phyloP scores from a whole-genome alignment of 2,329 filamentous ascomycete species.

The Exophiala mesophila region DNA sequence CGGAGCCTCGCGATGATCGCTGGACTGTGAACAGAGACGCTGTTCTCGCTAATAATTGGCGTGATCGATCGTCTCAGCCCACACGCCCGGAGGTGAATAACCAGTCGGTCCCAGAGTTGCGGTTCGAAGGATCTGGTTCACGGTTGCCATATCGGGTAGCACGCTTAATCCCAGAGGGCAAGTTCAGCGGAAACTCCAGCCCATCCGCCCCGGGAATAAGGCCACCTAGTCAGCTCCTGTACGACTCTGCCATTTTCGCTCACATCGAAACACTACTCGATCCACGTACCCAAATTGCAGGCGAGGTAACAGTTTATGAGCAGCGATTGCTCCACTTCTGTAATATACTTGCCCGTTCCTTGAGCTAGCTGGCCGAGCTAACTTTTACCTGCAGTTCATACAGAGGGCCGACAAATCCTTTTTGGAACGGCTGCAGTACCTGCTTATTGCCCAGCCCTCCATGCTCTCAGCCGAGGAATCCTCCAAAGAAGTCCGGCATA shows the following conservation, averaged over 20 bases:
- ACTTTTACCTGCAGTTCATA: background rate
- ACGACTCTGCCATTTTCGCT: background rate
- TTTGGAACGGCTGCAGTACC: background rate
- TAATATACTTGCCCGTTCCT: background rate
- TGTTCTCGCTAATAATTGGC: no score
- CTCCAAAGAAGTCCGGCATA: slow-evolving; percentile 2
- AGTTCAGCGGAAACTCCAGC: background rate
- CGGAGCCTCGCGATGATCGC: no score
- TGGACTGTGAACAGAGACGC: no score
- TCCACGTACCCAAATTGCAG: background rate
- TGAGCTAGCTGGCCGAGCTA: no score
- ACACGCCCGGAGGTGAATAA: no score
- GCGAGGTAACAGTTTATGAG: background rate
- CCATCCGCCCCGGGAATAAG: background rate
- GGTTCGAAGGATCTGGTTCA: background rate
- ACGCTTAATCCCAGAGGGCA: background rate
- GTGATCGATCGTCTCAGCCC: no score
- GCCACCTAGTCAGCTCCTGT: background rate
- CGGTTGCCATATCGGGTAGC: slow-evolving; percentile 1
- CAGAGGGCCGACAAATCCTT: slow-evolving; percentile 1
- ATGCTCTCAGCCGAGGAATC: background rate
- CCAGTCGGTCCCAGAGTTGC: no score
- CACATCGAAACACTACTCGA: background rate
- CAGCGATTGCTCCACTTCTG: slow-evolving; percentile 1
- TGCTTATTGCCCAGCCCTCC: slow-evolving; percentile 1